These are phyloP conservation scores for Acer campestre DNA, from an alignment of 345 rosid species.

Conservation along the genomic window DNA sequence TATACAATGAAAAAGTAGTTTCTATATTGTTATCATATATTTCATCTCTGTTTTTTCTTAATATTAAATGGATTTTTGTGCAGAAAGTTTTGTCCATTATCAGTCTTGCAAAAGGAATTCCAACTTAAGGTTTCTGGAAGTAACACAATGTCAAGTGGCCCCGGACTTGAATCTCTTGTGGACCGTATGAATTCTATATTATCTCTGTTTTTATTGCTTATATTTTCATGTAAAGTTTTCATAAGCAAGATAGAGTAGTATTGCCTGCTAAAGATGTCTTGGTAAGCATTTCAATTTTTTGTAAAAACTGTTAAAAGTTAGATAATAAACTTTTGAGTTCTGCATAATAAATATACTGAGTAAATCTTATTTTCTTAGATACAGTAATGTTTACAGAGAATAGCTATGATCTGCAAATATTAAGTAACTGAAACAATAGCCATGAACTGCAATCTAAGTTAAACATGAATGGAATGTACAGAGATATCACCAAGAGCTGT, in stretches of 20 bases:
- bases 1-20: background rate
- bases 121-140: background rate
- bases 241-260: background rate
- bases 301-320: background rate
- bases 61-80: background rate
- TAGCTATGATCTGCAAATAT: background rate
- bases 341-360: too few species aligned
- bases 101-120: background rate
- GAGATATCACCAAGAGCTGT: background rate
- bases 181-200: slow-evolving; percentile 54
- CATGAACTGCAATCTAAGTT: background rate
- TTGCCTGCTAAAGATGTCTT: background rate
- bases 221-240: background rate
- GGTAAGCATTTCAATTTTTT: background rate
- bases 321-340: too few species aligned
- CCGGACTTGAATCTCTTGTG: slow-evolving; percentile 80
- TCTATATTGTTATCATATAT: background rate
- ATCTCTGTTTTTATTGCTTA: background rate
- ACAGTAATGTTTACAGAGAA: too few species aligned
- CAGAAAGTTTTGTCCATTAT: slow-evolving; percentile 4
- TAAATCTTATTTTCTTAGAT: too few species aligned
- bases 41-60: background rate
- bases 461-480: background rate
- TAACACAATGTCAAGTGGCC: slow-evolving; percentile 58
- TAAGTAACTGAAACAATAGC: background rate